Evolutionary conservation across 805 yeast species (phyloP), one percentile per base, ranked within the genome.

Genomic region (Yarrowia bubula): DNA sequence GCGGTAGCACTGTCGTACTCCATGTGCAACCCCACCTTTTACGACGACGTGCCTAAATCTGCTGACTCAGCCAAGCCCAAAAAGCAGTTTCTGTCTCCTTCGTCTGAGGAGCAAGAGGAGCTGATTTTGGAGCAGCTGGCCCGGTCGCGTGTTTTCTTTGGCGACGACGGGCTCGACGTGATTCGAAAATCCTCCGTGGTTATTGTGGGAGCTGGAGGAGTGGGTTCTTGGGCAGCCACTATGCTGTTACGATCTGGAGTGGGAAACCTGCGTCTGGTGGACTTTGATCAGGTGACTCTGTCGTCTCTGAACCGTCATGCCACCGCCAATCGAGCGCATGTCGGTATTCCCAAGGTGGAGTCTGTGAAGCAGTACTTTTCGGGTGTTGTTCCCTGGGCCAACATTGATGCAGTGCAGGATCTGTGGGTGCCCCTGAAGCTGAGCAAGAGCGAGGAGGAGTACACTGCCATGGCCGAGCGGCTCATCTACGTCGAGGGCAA

Each of bases 201-300:
- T 1, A 89, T 93, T 14, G 88, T 86, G 11, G 99, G 99, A 35
- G 95, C 93, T 15, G 99, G 99, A 66, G 99, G 99, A 66, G 99
- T 95, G 44, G 99, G 99, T 1, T 92, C 98, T 0, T 92, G 97
- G 93, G 96, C 88, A 28, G 87, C 89, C 11, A 88, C 96, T 10
- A 90, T 96, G 89, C 81, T 95, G 65, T 88, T 89, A 1, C 85
- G 99, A 71, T 89, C 96, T 15, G 99, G 99, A 14, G 87, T 92
- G 43, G 87, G 88, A 18, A 83, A 84, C 66, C 75, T 95, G 63
- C 83, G 92, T 70, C 81, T 95, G 65, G 86, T 95, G 64, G 99
- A 95, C 76, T 95, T 95, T 74, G 99, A 95, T 75, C 99, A 95
- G 78, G 98, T 95, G 32, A 86, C 97, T 1, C 79, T 95, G 66